phyloP scores from a whole-genome alignment of 1,139 yeast genomes.

The Blastobotrys indianensis region DNA sequence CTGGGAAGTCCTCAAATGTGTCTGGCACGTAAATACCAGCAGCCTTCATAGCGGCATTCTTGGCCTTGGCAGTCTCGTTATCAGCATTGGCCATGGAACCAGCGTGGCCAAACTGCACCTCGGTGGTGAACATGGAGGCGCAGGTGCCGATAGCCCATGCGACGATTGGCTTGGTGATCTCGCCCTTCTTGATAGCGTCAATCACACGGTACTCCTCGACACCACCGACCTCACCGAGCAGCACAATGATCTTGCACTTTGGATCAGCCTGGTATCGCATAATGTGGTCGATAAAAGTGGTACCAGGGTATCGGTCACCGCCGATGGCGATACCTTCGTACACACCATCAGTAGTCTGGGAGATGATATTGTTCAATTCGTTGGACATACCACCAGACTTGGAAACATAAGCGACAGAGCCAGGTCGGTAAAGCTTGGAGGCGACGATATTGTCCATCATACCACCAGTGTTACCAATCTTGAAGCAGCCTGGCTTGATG shows the following conservation, averaged over 20 bases:
- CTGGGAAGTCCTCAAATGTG: conserved; percentile 44
- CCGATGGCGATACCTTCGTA: conserved; percentile 46
- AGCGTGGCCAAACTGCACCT: conserved; percentile 46
- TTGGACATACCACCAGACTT: conserved; percentile 47
- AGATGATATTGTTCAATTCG: conserved; percentile 43
- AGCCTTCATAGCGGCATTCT: conserved; percentile 42
- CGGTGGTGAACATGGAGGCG: conserved; percentile 45
- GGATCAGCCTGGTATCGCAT: conserved; percentile 43
- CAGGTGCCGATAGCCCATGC: conserved; percentile 48
- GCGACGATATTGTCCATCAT: conserved; percentile 48
- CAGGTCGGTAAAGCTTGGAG: conserved; percentile 44
- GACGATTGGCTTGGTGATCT: conserved; percentile 42
- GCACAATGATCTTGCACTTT: conserved; percentile 40
- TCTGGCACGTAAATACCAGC: conserved; percentile 43
- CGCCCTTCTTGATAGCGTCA: conserved; percentile 42
- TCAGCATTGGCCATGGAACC: conserved; percentile 45
- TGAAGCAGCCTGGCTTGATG: conserved; percentile 46
- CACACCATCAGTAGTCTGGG: conserved; percentile 43
- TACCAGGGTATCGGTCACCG: conserved; percentile 46
- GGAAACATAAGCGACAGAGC: conserved; percentile 45
- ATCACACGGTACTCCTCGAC: conserved; percentile 46
- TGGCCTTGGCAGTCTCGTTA: conserved; percentile 41
- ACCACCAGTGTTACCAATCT: conserved; percentile 46
- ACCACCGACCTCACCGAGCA: conserved; percentile 45
- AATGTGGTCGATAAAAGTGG: conserved; percentile 44